Percentiles rank a stretch among this genome's conserved stretches.
These are phyloP conservation scores for Cryptococcus sp. DNA, from an alignment of 1,284 basidiomycete species.

Conservation along the genomic window DNA sequence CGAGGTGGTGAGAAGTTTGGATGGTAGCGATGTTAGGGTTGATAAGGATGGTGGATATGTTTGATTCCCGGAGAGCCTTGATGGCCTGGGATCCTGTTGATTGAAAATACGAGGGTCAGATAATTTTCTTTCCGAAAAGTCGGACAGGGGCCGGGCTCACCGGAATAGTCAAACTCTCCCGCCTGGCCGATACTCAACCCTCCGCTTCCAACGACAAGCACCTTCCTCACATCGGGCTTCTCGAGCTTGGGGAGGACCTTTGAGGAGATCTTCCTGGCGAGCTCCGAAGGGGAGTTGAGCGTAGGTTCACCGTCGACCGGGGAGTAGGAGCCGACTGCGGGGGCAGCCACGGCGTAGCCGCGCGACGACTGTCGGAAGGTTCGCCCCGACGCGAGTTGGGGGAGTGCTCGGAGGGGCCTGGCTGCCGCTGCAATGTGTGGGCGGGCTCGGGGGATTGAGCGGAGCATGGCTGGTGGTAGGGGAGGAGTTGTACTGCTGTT, in stretches of 20 bases:
- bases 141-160: conserved; percentile 45
- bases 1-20: conserved; percentile 95
- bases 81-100: conserved; percentile 78
- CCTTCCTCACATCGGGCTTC: conserved; percentile 84
- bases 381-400: conserved; percentile 3
- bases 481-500: neutral
- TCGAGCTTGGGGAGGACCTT: conserved; percentile 78
- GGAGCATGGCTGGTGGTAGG: conserved; percentile 11
- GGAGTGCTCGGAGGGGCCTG: conserved; percentile 6
- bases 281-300: conserved; percentile 84
- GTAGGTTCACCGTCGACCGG: conserved; percentile 71
- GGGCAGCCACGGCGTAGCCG: conserved; percentile 64
- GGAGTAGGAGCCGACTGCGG: conserved; percentile 69
- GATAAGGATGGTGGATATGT: conserved; percentile 90
- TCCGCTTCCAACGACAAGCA: conserved; percentile 93
- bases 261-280: conserved; percentile 85
- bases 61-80: conserved; percentile 95
- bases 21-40: conserved; percentile 98
- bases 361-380: conserved; percentile 3
- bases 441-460: conserved; percentile 14
- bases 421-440: neutral
- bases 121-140: neutral
- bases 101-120: neutral
- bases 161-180: conserved; percentile 99
- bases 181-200: conserved; percentile 97